These are phyloP conservation scores for Phytophthora sp. DNA, from an alignment of 352 stramenopile genomes.

Conservation along the genomic window DNA sequence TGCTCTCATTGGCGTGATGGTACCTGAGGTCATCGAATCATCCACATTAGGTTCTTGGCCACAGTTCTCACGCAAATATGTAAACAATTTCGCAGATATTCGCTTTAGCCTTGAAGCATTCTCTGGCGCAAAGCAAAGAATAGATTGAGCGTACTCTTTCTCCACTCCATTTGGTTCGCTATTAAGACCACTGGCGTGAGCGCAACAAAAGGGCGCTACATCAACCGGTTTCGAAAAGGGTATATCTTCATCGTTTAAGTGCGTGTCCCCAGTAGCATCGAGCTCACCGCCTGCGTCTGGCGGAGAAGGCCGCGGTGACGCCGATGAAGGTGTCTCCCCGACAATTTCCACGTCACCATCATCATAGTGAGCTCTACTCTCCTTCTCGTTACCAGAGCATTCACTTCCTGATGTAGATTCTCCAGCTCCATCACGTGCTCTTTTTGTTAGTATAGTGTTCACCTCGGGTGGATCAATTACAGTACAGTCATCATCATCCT, in stretches of 20 bases:
- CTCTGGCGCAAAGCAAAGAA: slow-evolving; percentile 57
- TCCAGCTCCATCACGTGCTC: slow-evolving; percentile 8
- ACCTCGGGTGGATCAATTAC: slow-evolving; percentile 23
- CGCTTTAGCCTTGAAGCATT: slow-evolving; percentile 63
- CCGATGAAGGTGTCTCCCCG: slow-evolving; percentile 9
- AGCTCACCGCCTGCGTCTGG: slow-evolving; percentile 3
- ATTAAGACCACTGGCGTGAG: slow-evolving; percentile 38
- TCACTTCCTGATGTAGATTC: slow-evolving; percentile 29
- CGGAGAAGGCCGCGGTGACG: slow-evolving; percentile 6
- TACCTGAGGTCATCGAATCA: neutral
- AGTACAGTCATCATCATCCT: slow-evolving; percentile 27
- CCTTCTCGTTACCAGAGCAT: slow-evolving; percentile 13
- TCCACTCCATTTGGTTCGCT: neutral
- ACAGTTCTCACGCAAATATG: slow-evolving; percentile 52
- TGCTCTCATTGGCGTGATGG: slow-evolving; percentile 24
- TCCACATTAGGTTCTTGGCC: slow-evolving; percentile 3
- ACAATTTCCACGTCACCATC: slow-evolving; percentile 25
- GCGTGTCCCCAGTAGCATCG: neutral
- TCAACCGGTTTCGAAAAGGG: slow-evolving; percentile 65
- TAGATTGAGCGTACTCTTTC: neutral
- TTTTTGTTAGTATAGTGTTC: slow-evolving; percentile 12
- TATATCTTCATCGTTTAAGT: slow-evolving; percentile 44
- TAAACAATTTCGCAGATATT: slow-evolving; percentile 57
- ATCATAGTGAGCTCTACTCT: slow-evolving; percentile 4
- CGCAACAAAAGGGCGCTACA: slow-evolving; percentile 54